These are phyloP conservation scores for Closterium sp. DNA, from an alignment of 139 green algal genomes.

Conservation along the genomic window DNA sequence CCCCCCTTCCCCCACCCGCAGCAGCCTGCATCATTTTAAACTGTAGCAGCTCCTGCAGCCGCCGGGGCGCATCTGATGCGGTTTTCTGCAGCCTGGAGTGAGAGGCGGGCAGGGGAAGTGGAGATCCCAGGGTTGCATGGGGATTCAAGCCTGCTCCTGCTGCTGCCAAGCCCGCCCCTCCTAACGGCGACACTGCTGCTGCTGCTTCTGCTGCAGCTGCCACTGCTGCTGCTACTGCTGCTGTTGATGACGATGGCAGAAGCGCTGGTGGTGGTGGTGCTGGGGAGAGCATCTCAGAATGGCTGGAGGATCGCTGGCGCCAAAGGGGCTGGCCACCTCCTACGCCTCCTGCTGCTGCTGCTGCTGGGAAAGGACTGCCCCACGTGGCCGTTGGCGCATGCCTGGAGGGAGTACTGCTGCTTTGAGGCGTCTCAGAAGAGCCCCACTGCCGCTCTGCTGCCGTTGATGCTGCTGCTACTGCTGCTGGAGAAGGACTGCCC, in stretches of 20 bases:
- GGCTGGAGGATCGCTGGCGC: background rate
- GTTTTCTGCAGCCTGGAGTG: background rate
- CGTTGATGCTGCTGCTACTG: background rate
- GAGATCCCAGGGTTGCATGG: background rate
- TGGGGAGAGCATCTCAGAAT: background rate
- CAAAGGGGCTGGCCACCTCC: background rate
- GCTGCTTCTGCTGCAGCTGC: background rate
- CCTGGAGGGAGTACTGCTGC: no score
- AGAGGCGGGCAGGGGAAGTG: background rate
- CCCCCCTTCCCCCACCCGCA: background rate
- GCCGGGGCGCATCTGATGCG: background rate
- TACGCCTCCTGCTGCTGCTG: background rate
- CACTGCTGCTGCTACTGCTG: background rate
- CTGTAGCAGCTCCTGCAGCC: background rate
- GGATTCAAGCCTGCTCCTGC: no score
- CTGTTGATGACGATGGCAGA: no score
- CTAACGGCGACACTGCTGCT: background rate
- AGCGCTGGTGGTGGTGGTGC: background rate
- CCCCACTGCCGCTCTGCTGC: no score
- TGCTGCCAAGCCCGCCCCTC: background rate
- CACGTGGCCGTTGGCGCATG: no score
- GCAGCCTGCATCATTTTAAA: background rate
- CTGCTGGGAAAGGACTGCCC: background rate
- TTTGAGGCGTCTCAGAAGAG: no score
- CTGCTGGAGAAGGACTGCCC: background rate